Evolutionary conservation across 495 filamentous ascomycete genomes (phyloP).

Genomic region (Pyrenopolyporus hunteri): DNA sequence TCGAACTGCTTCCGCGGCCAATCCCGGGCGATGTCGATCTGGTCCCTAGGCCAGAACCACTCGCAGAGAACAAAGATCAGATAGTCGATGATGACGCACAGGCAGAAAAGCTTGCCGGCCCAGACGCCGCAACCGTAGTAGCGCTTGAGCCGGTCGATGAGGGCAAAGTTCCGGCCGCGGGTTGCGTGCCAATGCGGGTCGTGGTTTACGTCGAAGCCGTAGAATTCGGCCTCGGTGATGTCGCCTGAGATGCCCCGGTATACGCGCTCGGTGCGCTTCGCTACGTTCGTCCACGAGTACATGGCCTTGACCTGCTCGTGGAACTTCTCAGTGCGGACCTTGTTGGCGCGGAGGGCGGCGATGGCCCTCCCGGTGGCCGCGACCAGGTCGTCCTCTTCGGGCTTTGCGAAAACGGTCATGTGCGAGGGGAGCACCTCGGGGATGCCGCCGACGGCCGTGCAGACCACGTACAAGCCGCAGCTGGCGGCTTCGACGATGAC

Average conservation of each 20-base stretch:
- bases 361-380: conserved; percentile 83
- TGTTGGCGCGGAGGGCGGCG: conserved; percentile 75
- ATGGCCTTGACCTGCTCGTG: conserved; percentile 96
- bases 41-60: conserved; percentile 79
- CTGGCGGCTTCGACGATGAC: conserved; percentile 96
- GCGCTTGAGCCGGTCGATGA: conserved; percentile 91
- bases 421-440: conserved; percentile 91
- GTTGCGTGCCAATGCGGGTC: conserved; percentile 74
- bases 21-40: conserved; percentile 85
- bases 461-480: conserved; percentile 94
- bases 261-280: conserved; percentile 88
- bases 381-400: conserved; percentile 91
- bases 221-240: conserved; percentile 84
- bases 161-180: conserved; percentile 82
- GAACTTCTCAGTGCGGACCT: conserved; percentile 88
- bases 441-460: conserved; percentile 94
- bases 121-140: conserved; percentile 99
- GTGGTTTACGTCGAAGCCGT: conserved; percentile 71
- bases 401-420: conserved; percentile 93
- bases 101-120: conserved; percentile 95
- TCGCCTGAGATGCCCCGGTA: conserved; percentile 89
- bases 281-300: conserved; percentile 98
- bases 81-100: conserved; percentile 94
- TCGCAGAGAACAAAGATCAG: conserved; percentile 86
- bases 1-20: conserved; percentile 78